phyloP scores from a whole-genome alignment of 2,329 filamentous ascomycete species.

The Ophiocordyceps sinensis region DNA sequence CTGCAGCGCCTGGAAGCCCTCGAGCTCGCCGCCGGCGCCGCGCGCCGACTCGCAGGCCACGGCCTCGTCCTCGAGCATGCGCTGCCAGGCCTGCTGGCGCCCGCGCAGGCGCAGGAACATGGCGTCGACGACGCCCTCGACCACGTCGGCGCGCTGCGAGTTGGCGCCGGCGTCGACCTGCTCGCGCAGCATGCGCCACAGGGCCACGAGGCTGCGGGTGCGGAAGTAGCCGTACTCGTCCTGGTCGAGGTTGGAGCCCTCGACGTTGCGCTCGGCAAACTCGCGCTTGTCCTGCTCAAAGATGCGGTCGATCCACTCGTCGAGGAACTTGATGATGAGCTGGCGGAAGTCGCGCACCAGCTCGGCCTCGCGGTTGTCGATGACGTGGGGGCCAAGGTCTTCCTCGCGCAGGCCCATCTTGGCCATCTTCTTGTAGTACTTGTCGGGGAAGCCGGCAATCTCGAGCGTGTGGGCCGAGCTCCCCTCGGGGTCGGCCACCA shows the following conservation, averaged over 20 bases:
- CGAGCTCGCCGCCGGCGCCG: conserved; percentile 31
- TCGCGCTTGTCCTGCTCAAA: conserved; percentile 67
- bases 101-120: conserved; percentile 81
- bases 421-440: conserved; percentile 91
- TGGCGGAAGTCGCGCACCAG: conserved; percentile 87
- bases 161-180: conserved; percentile 76
- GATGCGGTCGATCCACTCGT: conserved; percentile 96
- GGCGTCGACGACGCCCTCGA: conserved; percentile 88
- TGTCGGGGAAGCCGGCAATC: conserved; percentile 89
- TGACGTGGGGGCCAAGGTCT: conserved; percentile 70
- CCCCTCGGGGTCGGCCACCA: conserved; percentile 74
- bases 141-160: conserved; percentile 76
- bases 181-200: conserved; percentile 96
- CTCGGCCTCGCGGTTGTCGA: conserved; percentile 82
- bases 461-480: conserved; percentile 77
- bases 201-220: conserved; percentile 79
- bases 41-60: conserved; percentile 50
- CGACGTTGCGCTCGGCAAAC: conserved; percentile 63
- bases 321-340: conserved; percentile 87
- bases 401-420: conserved; percentile 69
- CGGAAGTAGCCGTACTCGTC: conserved; percentile 86
- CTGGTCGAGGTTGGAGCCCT: conserved; percentile 62
- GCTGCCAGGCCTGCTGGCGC: conserved; percentile 76
- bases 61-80: conserved; percentile 76
- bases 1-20: conserved; percentile 65